These are phyloP conservation scores for Rhizomucor miehei DNA, from an alignment of 371 early-diverging fungal species.

Conservation along the genomic window DNA sequence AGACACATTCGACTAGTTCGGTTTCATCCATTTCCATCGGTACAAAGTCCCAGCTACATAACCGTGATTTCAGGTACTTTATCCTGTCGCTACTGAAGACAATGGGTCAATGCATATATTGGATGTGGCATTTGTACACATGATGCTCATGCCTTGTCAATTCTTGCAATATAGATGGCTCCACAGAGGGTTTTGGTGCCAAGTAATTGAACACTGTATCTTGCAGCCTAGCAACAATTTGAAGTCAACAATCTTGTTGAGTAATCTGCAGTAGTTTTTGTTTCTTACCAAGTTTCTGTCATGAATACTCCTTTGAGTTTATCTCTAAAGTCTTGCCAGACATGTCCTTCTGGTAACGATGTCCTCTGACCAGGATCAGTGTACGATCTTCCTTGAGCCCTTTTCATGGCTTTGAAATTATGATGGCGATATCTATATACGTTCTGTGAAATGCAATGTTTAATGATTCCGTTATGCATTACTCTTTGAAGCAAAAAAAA, in stretches of 20 bases:
- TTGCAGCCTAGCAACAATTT: conserved; percentile 12
- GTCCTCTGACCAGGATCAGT: no score
- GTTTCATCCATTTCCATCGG: conserved; percentile 54
- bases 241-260: neutral
- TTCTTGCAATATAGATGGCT: conserved; percentile 4
- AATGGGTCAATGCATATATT: conserved; percentile 1
- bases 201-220: conserved; percentile 18
- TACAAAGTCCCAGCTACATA: conserved; percentile 63
- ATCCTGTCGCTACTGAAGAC: conserved; percentile 28
- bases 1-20: conserved; percentile 58
- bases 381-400: neutral
- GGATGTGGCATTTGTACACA: no score
- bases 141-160: conserved; percentile 16
- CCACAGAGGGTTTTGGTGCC: conserved; percentile 10
- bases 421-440: neutral
- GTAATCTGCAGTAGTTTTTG: no score
- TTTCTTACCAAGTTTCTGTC: conserved; percentile 27
- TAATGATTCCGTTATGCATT: neutral
- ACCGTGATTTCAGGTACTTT: conserved; percentile 26
- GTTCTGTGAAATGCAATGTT: conserved; percentile 15
- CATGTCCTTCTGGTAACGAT: conserved; percentile 9
- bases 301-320: conserved; percentile 34
- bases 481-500: neutral
- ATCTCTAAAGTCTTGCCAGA: conserved; percentile 33
- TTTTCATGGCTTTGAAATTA: neutral